Evolutionary conservation across 306 rosid genomes (phyloP), one percentile per base, ranked within the genome.

Genomic region (Casuarina cunninghamiana): DNA sequence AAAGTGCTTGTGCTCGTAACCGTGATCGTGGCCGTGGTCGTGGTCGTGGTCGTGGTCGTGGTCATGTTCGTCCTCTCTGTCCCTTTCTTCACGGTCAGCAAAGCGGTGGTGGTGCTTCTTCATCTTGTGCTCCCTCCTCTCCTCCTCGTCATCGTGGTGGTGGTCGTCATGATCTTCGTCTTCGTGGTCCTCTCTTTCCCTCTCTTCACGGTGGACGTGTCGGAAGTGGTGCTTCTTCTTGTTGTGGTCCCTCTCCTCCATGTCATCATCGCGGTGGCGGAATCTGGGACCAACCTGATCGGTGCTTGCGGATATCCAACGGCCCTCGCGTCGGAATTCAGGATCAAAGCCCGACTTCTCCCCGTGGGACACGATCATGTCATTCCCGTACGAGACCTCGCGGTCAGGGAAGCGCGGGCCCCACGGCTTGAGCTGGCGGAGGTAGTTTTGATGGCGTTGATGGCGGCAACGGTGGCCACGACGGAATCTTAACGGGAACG

Each of bases 381-480:
- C 85, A 55, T 88, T 8, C 1, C 88, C 82, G 71, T 77, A 87
- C 16, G 75, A 61, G 54, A 76, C 46, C 32, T 75, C 69, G 1
- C 53, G 71, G 65, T 41, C 71, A 9, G 55, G 77, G n/a, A 77
- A 32, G 38, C 72, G 89, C 9, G 67, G 82, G 39, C 69, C 57
- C 91, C 87, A 73, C 21, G 77, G 83, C 75, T 65, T 82, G 79
- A 75, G 62, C 48, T 21, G 60, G 35, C 10, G 48, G 71, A 67
- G 41, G 13, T 41, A 35, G 50, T 67, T 19, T n/a, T 67, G 32
- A 9, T 7, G 49, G 46, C 39, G 72, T 51, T 16, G 85, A 6
- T 63, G 67, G 49, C 73, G 89, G 75, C 79, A 81, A 1, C 76
- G 84, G 86, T 46, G 90, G 19, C 87, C 60, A 12, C 26, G 83